Percentiles rank a stretch among this genome's conserved stretches.
Evolutionary conservation across 2,329 filamentous ascomycete species (phyloP).

Genomic region (Fusarium compactum): DNA sequence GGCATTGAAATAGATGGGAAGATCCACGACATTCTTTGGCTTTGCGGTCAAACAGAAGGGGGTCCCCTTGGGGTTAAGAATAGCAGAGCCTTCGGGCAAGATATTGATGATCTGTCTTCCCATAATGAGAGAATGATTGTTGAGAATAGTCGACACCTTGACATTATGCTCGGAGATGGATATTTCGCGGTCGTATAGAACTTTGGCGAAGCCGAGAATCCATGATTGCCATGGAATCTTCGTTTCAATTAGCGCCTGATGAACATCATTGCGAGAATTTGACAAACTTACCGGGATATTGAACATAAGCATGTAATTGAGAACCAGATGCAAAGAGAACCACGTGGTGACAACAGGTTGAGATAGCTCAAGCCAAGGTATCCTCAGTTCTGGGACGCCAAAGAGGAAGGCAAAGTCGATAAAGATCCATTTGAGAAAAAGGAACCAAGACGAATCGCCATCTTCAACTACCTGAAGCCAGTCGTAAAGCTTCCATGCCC

Average conservation of each 20-base stretch:
- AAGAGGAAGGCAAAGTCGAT: conserved; percentile 91
- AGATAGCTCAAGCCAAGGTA: conserved; percentile 96
- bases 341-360: conserved; percentile 77
- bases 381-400: conserved; percentile 85
- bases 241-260: conserved; percentile 19
- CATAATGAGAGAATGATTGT: conserved; percentile 93
- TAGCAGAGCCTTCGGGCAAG: conserved; percentile 92
- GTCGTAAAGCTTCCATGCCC: conserved; percentile 89
- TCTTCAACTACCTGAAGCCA: conserved; percentile 83
- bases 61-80: conserved; percentile 84
- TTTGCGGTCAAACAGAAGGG: conserved; percentile 83
- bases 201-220: conserved; percentile 78
- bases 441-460: conserved; percentile 86
- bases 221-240: conserved; percentile 80
- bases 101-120: conserved; percentile 99
- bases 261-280: background rate
- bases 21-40: conserved; percentile 68
- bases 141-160: conserved; percentile 86
- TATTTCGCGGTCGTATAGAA: conserved; percentile 92
- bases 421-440: conserved; percentile 93
- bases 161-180: conserved; percentile 94
- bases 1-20: conserved; percentile 94
- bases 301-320: conserved; percentile 93
- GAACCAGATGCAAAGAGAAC: conserved; percentile 76
- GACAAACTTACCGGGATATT: conserved; percentile 75